Evolutionary conservation across 2,329 filamentous ascomycete genomes (phyloP), one percentile per base, ranked within the genome.

Genomic region (Trichoderma oligosporum): DNA sequence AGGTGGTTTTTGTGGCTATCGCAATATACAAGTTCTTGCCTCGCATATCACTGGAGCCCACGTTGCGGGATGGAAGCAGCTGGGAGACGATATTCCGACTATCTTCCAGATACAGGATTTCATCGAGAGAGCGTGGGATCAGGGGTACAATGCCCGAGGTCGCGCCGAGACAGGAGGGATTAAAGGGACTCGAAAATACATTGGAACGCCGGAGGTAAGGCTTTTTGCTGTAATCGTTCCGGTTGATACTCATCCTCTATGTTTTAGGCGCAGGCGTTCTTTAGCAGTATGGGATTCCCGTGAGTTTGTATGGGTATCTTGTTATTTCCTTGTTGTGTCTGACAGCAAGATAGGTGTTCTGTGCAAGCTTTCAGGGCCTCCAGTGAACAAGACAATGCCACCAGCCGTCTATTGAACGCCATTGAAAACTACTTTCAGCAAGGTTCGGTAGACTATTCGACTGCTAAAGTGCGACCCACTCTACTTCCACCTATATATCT

Each of bases 1-100:
- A 83, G 91, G 91, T 20, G 89, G 91, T 5, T 97, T 97, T 69
- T 97, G 93, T 68, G 93, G 93, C 3, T 97, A 97, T 69, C 83
- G 93, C 38, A 97, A 96, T 67, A 95, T 96, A 29, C 94, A 97
- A 70, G 95, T 95, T 85, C 73, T 97, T 63, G 76, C 87, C 12
- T 93, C 91, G 0, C 92, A 90, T 68, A 83, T 97, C 18, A 82
- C 86, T 58, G 81, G 80, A 7, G 74, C 82, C 1, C 70, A 75
- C 36, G 77, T 76, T 11, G 72, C 76, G 11, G 89, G 88, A 0
- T 71, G 80, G 60, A 76, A 85, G 38, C 72, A 76, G 46, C 89
- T 96, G 59, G 71, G 76, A 1, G 74, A 76, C 4, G 76, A 74
- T 1, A 75, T 92, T 5, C 93, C 94, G 0, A 85, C 84, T 2